Evolutionary conservation across 164 flowering plant species (phyloP), one percentile per base, ranked within the genome.

Genomic region (Piper longum): DNA sequence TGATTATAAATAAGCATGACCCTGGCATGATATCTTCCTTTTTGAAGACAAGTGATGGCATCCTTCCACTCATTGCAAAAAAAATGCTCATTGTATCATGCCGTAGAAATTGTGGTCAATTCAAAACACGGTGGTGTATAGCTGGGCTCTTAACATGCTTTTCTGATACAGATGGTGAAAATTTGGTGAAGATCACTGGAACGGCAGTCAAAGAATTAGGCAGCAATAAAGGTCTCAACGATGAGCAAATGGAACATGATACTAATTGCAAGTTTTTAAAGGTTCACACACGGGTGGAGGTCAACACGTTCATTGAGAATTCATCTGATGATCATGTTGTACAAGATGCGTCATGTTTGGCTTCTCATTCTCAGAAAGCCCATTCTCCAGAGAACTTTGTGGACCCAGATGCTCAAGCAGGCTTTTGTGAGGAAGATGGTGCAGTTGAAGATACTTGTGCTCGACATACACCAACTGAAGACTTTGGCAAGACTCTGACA

Each of bases 141-240:
- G 11, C 52, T 14, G 3, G 3, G 3, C 14, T 2, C 52, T 62
- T 13, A 19, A 52, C 40, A 36, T 63, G 43, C 7, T 2, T 16
- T 6, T 39, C 43, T 57, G 66, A 41, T 62, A 65, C 41, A 61
- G 60, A 41, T 39, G 59, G 16, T 54, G 51, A 43, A 43, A 64
- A 41, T 61, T 16, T 43, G 17, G 62, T 56, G 54, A 52, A 16
- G 52, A 59, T 48, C 1, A 67, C 48, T 44, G 48, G 48, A 44
- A 44, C 11, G 0, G 11, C 48, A 44, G 48, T 44, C 48, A 5
- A 44, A 5, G 48, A 44, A 44, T 44, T 44, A 9, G 48, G 6
- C 11, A 44, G 11, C 48, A 44, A 9, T 44, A 44, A 5, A 44
- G 11, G 11, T 44, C 11, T 5, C 11, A 44, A 9, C 48, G 11